Evolutionary conservation across 441 rosid species (phyloP).

Genomic region (Mallotus japonicus): DNA sequence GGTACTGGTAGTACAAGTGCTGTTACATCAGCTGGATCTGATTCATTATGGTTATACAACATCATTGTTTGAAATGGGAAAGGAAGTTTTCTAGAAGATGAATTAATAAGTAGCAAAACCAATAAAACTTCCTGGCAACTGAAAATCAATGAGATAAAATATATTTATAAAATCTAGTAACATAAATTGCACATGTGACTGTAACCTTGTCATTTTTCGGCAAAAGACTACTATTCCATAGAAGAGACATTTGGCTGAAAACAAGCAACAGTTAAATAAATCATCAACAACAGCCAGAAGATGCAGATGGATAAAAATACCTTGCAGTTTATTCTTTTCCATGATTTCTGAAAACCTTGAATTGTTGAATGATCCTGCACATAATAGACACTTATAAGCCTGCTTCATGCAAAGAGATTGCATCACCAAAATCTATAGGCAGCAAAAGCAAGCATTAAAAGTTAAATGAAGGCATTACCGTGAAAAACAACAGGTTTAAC

Average conservation of each 20-base stretch:
- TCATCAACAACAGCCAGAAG: not conserved
- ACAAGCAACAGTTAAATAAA: not conserved
- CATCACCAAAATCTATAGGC: constrained; percentile 12
- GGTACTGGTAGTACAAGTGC: not conserved
- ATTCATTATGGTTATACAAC: not conserved
- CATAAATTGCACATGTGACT: not conserved
- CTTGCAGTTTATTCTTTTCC: constrained; percentile 81
- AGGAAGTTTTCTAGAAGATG: not conserved
- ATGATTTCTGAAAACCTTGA: constrained; percentile 65
- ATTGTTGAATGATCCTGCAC: constrained; percentile 74
- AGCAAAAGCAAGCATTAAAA: constrained; percentile 23
- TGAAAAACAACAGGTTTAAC: constrained; percentile 80
- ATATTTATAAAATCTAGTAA: constrained; percentile 7
- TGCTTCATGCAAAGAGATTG: constrained; percentile 13
- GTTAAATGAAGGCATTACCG: constrained; percentile 42
- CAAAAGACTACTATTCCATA: not conserved
- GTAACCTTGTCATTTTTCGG: not conserved
- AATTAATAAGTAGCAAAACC: not conserved
- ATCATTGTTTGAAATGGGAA: not conserved
- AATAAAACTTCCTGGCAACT: not conserved
- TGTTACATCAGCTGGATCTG: constrained; percentile 4
- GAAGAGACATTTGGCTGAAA: not conserved
- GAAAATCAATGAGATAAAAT: not conserved
- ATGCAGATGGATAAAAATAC: constrained; percentile 33
- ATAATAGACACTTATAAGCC: constrained; percentile 29